These are phyloP conservation scores for Salvia rosmarinus DNA, from an alignment of 257 asterid genomes.

Conservation along the genomic window DNA sequence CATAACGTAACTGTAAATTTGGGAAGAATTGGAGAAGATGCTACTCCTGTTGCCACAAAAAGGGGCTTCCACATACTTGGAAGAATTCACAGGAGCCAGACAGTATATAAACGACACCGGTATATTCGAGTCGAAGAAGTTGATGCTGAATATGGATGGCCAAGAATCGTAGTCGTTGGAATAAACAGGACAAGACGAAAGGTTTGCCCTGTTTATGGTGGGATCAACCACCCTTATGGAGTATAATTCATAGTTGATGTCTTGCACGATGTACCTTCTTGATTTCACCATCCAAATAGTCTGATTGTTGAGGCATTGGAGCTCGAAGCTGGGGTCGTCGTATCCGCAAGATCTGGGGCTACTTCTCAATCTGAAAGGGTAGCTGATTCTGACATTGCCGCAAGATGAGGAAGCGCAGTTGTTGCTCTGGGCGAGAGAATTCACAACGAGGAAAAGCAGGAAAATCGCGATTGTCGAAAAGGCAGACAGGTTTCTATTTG, in stretches of 20 bases:
- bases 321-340: constrained; percentile 36
- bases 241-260: constrained; percentile 40
- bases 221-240: constrained; percentile 51
- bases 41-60: constrained; percentile 50
- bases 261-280: constrained; percentile 37
- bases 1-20: constrained; percentile 39
- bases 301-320: constrained; percentile 46
- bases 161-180: constrained; percentile 29
- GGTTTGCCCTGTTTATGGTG: constrained; percentile 34
- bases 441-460: constrained; percentile 30
- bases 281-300: constrained; percentile 36
- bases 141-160: constrained; percentile 38
- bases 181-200: constrained; percentile 42
- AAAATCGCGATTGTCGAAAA: constrained; percentile 33
- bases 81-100: constrained; percentile 34
- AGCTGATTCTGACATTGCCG: constrained; percentile 45
- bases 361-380: constrained; percentile 42
- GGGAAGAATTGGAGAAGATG: constrained; percentile 36
- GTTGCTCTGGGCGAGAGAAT: constrained; percentile 38
- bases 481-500: constrained; percentile 1
- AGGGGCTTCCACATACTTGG: constrained; percentile 37
- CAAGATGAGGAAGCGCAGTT: constrained; percentile 49
- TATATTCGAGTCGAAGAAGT: constrained; percentile 43
- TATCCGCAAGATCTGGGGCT: constrained; percentile 45
- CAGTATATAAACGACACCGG: constrained; percentile 43